Conservation (phyloP, 2,329 filamentous ascomycete genomes). For the Fusarium torreyae region DNA sequence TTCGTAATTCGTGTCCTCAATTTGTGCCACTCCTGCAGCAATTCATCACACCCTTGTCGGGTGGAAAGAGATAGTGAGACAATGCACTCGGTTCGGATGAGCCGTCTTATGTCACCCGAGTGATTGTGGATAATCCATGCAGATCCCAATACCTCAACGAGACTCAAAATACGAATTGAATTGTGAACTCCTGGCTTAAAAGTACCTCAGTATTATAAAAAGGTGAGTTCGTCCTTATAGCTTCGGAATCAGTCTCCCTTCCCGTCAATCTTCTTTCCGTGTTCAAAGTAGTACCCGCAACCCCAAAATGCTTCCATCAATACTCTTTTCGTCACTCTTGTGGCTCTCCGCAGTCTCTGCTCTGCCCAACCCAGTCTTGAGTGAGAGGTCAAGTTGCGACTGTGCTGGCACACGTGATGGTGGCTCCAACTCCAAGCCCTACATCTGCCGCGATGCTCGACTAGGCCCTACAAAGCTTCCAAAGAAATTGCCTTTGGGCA, state of each 20-base stretch:
- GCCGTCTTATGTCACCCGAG: constrained; percentile 14
- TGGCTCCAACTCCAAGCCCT: constrained; percentile 34
- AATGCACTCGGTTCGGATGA: constrained; percentile 16
- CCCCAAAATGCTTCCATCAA: constrained; percentile 35
- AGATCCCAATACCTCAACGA: constrained; percentile 10
- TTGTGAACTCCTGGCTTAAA: constrained; percentile 4
- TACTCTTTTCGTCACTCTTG: constrained; percentile 32
- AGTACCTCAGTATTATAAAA: constrained; percentile 19
- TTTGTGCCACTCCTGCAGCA: constrained; percentile 18
- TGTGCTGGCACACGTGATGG: constrained; percentile 45
- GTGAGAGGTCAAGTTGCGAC: constrained; percentile 34
- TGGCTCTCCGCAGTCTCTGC: constrained; percentile 38
- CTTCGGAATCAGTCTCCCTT: neutral
- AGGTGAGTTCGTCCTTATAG: accelerated
- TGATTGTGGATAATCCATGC: constrained; percentile 13
- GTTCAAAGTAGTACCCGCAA: neutral
- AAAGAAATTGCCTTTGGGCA: constrained; percentile 53
- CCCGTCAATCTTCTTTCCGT: accelerated
- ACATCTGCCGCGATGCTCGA: constrained; percentile 56
- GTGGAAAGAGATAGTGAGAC: constrained; percentile 11
- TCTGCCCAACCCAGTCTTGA: constrained; percentile 16
- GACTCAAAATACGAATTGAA: neutral
- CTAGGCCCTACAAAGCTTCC: constrained; percentile 57
- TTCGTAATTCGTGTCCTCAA: neutral
- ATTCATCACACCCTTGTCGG: constrained; percentile 5